These are phyloP conservation scores for Chrysopogon serrulatus DNA, from an alignment of 176 grass and related monocot species.

Conservation along the genomic window DNA sequence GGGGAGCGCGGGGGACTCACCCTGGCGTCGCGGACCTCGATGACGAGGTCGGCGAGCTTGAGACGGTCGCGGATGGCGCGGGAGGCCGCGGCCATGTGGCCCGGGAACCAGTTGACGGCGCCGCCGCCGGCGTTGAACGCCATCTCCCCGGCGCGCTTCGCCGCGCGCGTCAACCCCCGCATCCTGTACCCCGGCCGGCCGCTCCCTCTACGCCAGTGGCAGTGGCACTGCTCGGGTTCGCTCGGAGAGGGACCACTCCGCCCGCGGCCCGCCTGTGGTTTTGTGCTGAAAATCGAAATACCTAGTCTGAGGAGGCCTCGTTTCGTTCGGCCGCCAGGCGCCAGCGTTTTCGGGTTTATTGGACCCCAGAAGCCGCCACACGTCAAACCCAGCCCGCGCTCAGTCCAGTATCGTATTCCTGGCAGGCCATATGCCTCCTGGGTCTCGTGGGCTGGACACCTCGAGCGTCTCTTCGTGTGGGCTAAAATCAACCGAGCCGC, in stretches of 20 bases:
- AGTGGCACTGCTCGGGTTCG: neutral
- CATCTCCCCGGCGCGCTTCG: constrained; percentile 76
- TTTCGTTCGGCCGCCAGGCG: no score
- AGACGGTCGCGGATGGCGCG: constrained; percentile 90
- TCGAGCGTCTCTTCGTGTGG: no score
- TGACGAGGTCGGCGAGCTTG: constrained; percentile 85
- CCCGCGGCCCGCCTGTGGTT: neutral
- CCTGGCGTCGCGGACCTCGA: constrained; percentile 93
- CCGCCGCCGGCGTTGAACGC: constrained; percentile 76
- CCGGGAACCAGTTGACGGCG: constrained; percentile 86
- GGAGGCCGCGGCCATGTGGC: constrained; percentile 90
- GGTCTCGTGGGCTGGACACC: no score
- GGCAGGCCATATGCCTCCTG: no score
- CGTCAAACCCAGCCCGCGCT: no score
- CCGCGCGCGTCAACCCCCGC: constrained; percentile 34
- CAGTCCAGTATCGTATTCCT: no score
- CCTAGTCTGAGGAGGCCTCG: no score
- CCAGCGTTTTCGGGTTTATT: no score
- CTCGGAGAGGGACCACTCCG: constrained; percentile 8
- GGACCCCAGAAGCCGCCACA: no score
- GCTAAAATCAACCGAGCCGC: no score
- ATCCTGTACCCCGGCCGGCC: constrained; percentile 1
- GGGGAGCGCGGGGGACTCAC: constrained; percentile 24
- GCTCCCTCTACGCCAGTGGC: neutral
- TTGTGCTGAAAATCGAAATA: neutral